Conservation (phyloP, 768 basidiomycete genomes). For the Boletus reticulatus region DNA sequence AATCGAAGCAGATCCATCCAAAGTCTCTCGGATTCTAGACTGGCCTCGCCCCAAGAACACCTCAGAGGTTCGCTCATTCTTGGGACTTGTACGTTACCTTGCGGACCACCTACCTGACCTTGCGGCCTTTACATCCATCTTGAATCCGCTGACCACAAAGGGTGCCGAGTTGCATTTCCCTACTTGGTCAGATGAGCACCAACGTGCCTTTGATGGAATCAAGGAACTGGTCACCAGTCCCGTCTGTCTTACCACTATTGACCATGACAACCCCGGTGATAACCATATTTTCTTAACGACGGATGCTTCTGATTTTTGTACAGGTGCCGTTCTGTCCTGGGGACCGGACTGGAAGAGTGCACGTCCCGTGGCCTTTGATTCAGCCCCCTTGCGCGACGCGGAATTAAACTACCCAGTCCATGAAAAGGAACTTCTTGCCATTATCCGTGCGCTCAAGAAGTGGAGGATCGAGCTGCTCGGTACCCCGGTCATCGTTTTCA, state of each 20-base stretch:
- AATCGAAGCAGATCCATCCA: neutral
- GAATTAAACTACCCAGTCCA: conserved; percentile 31
- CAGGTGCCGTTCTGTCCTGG: neutral
- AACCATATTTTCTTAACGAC: conserved; percentile 18
- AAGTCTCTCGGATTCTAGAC: neutral
- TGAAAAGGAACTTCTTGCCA: conserved; percentile 34
- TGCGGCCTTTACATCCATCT: neutral
- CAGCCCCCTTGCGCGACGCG: neutral
- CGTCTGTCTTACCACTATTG: conserved; percentile 30
- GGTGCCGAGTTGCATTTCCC: neutral
- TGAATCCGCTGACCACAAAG: too few relatives aligned
- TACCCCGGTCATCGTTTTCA: conserved; percentile 11
- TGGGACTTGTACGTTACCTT: neutral
- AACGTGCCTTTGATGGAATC: conserved; percentile 15
- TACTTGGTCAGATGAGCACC: neutral
- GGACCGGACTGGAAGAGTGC: neutral
- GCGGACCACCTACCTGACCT: neutral
- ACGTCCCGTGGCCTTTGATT: neutral
- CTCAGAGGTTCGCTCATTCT: neutral
- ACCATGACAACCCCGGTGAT: conserved; percentile 26
- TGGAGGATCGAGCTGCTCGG: conserved; percentile 23
- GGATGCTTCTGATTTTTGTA: conserved; percentile 5
- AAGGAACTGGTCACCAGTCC: conserved; percentile 23
- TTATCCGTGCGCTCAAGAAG: conserved; percentile 26
- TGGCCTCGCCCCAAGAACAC: neutral